Evolutionary conservation across 768 basidiomycete species (phyloP).

Genomic region (Galerina sulciceps): DNA sequence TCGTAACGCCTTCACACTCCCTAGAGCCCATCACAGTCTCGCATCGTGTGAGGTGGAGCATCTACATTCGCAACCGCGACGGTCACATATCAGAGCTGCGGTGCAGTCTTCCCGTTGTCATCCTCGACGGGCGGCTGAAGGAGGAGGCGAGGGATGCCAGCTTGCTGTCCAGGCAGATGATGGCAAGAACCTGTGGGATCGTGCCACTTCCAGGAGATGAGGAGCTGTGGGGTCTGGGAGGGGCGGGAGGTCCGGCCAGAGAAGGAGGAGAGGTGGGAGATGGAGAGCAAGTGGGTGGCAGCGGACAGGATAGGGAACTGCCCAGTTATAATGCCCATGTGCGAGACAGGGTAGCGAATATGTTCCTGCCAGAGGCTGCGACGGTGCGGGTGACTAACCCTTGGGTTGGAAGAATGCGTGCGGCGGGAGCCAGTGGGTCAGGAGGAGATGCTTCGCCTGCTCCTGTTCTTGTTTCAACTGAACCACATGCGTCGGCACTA

Average conservation of each 20-base stretch:
- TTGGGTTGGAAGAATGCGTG: constrained; percentile 38
- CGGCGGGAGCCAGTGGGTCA: background rate
- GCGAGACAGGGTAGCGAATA: constrained; percentile 85
- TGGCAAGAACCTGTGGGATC: constrained; percentile 40
- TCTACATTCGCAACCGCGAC: constrained; percentile 82
- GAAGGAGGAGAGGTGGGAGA: constrained; percentile 5
- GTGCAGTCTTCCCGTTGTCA: constrained; percentile 87
- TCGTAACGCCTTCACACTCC: constrained; percentile 68
- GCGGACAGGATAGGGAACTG: constrained; percentile 69
- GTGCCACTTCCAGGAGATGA: constrained; percentile 32
- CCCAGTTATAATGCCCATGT: constrained; percentile 92
- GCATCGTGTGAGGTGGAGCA: constrained; percentile 83
- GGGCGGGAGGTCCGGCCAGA: background rate
- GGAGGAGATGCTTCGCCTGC: background rate
- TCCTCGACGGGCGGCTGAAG: constrained; percentile 75
- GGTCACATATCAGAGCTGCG: constrained; percentile 95
- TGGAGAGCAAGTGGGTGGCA: constrained; percentile 13
- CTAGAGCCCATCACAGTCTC: constrained; percentile 76
- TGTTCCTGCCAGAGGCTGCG: constrained; percentile 68
- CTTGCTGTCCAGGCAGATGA: constrained; percentile 73
- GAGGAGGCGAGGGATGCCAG: constrained; percentile 78
- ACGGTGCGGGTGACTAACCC: constrained; percentile 69
- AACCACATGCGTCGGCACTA: background rate
- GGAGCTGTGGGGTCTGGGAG: constrained; percentile 10
- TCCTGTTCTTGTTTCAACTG: background rate